A percentile compares a stretch with the other conserved stretches of the same genome.
These are phyloP conservation scores for Vitis rotundifolia DNA, from an alignment of 164 flowering plant genomes.

Conservation along the genomic window DNA sequence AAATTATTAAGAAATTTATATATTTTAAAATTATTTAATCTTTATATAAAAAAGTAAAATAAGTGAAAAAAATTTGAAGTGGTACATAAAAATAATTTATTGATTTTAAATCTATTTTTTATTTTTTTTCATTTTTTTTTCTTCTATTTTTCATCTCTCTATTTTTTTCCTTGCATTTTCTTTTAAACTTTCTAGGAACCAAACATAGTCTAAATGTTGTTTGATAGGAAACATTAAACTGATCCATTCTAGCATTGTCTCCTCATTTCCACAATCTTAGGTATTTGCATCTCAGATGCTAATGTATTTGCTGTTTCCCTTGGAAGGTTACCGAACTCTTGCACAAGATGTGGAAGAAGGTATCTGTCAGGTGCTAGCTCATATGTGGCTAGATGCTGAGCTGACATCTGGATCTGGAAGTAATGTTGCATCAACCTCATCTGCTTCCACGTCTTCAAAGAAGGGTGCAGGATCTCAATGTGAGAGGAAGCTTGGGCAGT, in stretches of 20 bases:
- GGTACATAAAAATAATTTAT: no score
- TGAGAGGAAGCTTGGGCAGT: slow-evolving; percentile 84
- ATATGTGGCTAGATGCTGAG: slow-evolving; percentile 88
- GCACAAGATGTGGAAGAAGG: slow-evolving; percentile 94
- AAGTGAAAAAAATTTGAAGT: no score
- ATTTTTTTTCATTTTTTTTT: no score
- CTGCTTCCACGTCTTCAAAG: slow-evolving; percentile 40
- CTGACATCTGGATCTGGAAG: slow-evolving; percentile 47
- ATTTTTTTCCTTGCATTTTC: no score
- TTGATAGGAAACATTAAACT: no score
- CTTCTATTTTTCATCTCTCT: no score
- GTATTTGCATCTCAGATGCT: neutral
- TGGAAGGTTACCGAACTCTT: slow-evolving; percentile 68
- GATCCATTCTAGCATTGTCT: neutral
- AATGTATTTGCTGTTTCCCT: neutral
- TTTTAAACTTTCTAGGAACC: no score
- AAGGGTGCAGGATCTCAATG: slow-evolving; percentile 60
- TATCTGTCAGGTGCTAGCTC: slow-evolving; percentile 91
- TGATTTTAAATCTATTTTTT: no score
- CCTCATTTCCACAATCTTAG: neutral
- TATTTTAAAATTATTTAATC: no score
- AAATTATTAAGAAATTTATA: no score
- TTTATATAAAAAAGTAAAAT: no score
- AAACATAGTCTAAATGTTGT: no score
- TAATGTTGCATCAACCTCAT: slow-evolving; percentile 47